Base-by-base conservation (phyloP, 225 moss, liverwort and hornwort genomes). In the Bryoerythrophyllum caledonicum region DNA sequence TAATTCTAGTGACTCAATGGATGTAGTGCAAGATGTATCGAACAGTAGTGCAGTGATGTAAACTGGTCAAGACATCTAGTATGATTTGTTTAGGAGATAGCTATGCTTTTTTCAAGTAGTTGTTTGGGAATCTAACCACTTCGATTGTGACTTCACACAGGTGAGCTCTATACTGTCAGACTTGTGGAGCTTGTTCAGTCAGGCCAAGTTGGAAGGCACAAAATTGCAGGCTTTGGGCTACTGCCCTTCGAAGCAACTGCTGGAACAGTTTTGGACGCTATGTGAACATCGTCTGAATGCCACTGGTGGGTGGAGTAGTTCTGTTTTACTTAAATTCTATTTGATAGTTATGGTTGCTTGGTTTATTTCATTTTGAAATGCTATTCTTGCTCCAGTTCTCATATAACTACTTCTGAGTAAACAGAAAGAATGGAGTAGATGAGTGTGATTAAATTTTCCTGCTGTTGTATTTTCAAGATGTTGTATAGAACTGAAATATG, bases 171-270 rank as follows among this genome's bases (percentile, higher is more conserved):
- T 95, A 76, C 71, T 93, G 17, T 90, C 95, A 61, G 99, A 99
- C 75, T 75, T 91, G 49, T 99, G 95, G 95, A 89, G 91, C 82
- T 87, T 99, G 77, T 99, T 95, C 63, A 91, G 91, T 81, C 85
- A 83, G 79, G 76, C 82, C 78, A 99, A 93, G 84, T 60, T 99
- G 81, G 83, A 86, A 52, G 82, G 86, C 63, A 91, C 99, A 30
- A 99, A 86, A 67, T 73, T 95, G 65, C 86, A 87, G 70, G 80
- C 70, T 24, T 79, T 95, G 80, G 86, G 90, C 38, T 84, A 91
- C 74, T 91, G 88, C 74, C 95, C 99, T 43, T 86, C 95, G 25
- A 83, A 84, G 71, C 70, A 85, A 78, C 58, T 86, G 41, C 83
- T 95, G 65, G 79, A 88, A 71, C 83, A 88, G 59, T 99, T 95